Percentiles rank a stretch among this genome's conserved stretches.
Conservation (phyloP, 2,329 filamentous ascomycete genomes). For the Ilyonectria robusta region DNA sequence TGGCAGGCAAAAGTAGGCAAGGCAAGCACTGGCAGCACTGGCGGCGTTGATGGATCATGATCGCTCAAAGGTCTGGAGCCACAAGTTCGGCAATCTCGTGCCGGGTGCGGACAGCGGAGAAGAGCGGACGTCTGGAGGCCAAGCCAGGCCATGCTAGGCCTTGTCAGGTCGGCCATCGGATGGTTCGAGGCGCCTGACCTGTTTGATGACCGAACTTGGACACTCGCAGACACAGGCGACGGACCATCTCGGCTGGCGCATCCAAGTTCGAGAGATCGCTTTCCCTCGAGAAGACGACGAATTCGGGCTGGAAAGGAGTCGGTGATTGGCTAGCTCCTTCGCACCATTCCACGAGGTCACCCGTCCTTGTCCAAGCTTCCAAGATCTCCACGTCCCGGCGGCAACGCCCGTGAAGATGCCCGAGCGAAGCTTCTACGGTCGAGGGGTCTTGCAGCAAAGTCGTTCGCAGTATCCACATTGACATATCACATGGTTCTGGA, state of each 20-base stretch:
- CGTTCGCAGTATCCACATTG: background rate
- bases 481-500: background rate
- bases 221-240: background rate
- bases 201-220: slow-evolving; percentile 27
- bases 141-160: background rate
- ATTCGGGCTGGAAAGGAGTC: background rate
- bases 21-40: background rate
- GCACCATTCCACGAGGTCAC: background rate
- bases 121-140: background rate
- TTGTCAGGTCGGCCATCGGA: slow-evolving; percentile 2
- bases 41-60: background rate
- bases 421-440: background rate
- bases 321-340: background rate
- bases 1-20: background rate
- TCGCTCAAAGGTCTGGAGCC: slow-evolving; percentile 12
- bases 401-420: background rate
- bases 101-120: slow-evolving; percentile 16
- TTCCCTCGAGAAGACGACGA: background rate
- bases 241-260: background rate
- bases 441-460: background rate
- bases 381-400: background rate
- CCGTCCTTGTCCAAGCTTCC: background rate
- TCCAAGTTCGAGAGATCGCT: background rate
- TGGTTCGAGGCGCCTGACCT: slow-evolving; percentile 29
- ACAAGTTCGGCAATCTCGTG: slow-evolving; percentile 28